Conservation (phyloP, 75 land plant genomes). For the Selaginella moellendorffii region DNA sequence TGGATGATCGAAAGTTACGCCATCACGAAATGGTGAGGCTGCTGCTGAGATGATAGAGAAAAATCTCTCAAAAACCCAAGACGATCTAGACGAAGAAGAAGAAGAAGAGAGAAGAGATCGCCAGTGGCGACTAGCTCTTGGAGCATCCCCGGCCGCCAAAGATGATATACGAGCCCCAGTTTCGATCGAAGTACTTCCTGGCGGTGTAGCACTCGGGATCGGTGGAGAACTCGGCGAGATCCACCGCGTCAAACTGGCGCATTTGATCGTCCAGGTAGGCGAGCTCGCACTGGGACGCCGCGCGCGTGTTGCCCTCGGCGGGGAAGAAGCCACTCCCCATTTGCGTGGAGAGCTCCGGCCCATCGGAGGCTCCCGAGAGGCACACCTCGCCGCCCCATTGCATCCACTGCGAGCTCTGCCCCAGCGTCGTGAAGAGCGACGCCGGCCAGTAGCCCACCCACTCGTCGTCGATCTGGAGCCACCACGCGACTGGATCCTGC, state of each 20-base stretch:
- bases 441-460: background rate
- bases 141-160: constrained; percentile 3
- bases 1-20: too few relatives aligned
- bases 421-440: background rate
- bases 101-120: too few relatives aligned
- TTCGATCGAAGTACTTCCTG: background rate
- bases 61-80: too few relatives aligned
- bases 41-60: too few relatives aligned
- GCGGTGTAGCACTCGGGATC: constrained; percentile 7
- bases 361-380: background rate
- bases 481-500: constrained; percentile 5
- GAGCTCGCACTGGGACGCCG: constrained; percentile 6
- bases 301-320: background rate
- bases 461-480: constrained; percentile 6
- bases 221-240: constrained; percentile 9
- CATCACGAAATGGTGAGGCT: background rate
- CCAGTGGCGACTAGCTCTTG: background rate
- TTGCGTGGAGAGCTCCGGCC: constrained; percentile 4
- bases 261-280: constrained; percentile 3
- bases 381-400: constrained; percentile 8
- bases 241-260: background rate
- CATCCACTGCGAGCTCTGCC: constrained; percentile 8
- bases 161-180: constrained; percentile 6
- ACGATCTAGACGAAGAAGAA: background rate
- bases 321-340: constrained; percentile 9